Base-by-base conservation (phyloP, 495 filamentous ascomycete genomes). In the Penicillium chermesinum region DNA sequence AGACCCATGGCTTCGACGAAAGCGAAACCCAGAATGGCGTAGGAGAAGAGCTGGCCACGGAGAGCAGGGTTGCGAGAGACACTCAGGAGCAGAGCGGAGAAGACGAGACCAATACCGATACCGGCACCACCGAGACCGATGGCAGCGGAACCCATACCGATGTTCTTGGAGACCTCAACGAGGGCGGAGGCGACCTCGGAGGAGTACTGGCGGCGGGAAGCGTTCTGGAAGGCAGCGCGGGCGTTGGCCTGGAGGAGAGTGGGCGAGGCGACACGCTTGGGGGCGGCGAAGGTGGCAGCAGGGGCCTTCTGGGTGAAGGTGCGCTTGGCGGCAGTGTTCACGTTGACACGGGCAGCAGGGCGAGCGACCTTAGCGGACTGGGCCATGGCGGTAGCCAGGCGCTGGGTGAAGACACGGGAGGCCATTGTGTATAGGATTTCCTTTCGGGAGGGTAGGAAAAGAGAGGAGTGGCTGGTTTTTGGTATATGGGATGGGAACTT, bases 1-100 rank as follows among this genome's bases (percentile, higher is more conserved):
- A 93, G 83, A 81, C 87, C 88, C 58, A 89, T 93, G 77, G 88
- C 88, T 71, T 93, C 88, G 67, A 88, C 87, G 83, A 93, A 93
- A 62, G 88, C 87, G 72, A 93, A 93, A 74, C 87, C 87, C 64
- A 93, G 75, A 85, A 93, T 89, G 79, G 88, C 87, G 76, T 93
- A 90, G 53, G 85, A 82, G 85, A 93, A 93, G 59, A 93, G 85
- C 78, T 91, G 87, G 63, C 85, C 87, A 73, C 87, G 83, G 78
- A 93, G 83, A 59, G 83, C 83, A 59, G 87, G 87, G 86, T 93
- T 93, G 76, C 88, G 86, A 73, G 88, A 87, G 59, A 89, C 85
- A 69, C 79, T 81, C 70, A 83, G 79, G 63, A 93, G 79, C 69
- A 93, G 85, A 60, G 86, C 80, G 62, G 82, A 86, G 82, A 93